Evolutionary conservation across 495 filamentous ascomycete genomes (phyloP), one percentile per base, ranked within the genome.

Genomic region (Aspergillus nanangensis): DNA sequence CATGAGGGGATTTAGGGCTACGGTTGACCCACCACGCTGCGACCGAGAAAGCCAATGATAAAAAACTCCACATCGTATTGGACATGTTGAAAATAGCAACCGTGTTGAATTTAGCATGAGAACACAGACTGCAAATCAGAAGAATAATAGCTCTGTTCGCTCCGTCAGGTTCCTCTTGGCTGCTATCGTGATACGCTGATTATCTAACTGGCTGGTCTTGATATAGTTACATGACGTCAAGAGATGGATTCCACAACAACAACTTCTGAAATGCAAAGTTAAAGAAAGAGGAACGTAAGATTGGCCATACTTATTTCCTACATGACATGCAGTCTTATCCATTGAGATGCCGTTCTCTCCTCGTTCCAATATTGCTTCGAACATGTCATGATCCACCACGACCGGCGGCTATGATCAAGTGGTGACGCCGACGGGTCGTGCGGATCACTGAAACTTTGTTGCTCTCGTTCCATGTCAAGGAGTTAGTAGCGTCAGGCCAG

Each of bases 351-450:
- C n/a, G n/a, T n/a, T 9, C 3, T 21, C 5, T 1, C 17, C 22
- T 18, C 23, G 8, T 23, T 7, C 5, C 32, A 19, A 37, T 7
- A 37, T 4, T 34, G 23, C 19, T 44, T 18, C 29, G 20, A 18
- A 23, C 1, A 45, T 45, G 36, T 24, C 41, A 33, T 23, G 41
- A 40, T 29, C 31, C 24, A 29, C 18, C 13, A 14, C 2, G 36
- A 47, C 27, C 37, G 24, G 29, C 25, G 41, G 35, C 24, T 7
- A 36, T 45, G 41, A 40, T 45, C 31, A 17, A 52, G 44, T 52
- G 49, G 49, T 52, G 49, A 52, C 49, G 49, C 43, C 43, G 47
- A 23, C 49, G 49, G 49, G 25, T 43, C 33, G 38, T 14, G 38
- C 31, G 49, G 43, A 48, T 43, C 20, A n/a, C n/a, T 29, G n/a